Base-by-base conservation (phyloP, 805 yeast genomes). In the Cyberlindnera euphorbiiphila region DNA sequence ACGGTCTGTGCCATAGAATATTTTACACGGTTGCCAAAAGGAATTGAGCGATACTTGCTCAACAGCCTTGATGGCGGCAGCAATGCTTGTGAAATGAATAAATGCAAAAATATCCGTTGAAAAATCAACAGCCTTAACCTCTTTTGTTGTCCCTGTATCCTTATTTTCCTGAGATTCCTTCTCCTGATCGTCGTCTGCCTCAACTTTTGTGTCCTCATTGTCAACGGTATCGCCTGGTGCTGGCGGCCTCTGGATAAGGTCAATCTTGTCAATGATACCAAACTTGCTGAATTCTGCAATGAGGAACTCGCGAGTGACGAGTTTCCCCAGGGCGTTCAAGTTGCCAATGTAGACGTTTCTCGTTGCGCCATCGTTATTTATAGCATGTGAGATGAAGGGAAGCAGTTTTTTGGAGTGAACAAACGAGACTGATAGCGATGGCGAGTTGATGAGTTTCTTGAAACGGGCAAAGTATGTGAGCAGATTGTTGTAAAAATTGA, bases 1-100 rank as follows among this genome's bases (percentile, higher is more conserved):
- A 60, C 97, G 71, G 61, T 91, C 98, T 56, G 88, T 88, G 35
- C 98, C 98, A 56, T 86, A 89, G 51, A 78, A 85, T 26, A 93
- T 81, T 57, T 85, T 85, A 32, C 83, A 76, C 41, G 77, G 78
- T 42, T 73, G 68, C 72, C 88, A 91, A 47, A 74, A 74, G 25
- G 79, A 78, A 25, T 69, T 69, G 21, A 77, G 64, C 1, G 89
- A 83, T 37, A 93, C 68, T 49, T 78, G 79, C 41, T 85, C 82
- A 30, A 88, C 96, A 41, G 86, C 86, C 60, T 83, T 76, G 30
- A 89, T 81, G 12, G 98, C 97, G 37, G 85, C 73, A 36, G 86
- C 66, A 34, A 91, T 85, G 19, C 84, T 77, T 37, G 87, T 72
- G 64, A 87, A 89, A 65, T 91, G 98, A 42, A 89, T 79, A 60